A percentile compares a stretch with the other conserved stretches of the same genome.
Evolutionary conservation across 139 green algal genomes (phyloP).

Genomic region (Chlamydomonas sphaeroides): DNA sequence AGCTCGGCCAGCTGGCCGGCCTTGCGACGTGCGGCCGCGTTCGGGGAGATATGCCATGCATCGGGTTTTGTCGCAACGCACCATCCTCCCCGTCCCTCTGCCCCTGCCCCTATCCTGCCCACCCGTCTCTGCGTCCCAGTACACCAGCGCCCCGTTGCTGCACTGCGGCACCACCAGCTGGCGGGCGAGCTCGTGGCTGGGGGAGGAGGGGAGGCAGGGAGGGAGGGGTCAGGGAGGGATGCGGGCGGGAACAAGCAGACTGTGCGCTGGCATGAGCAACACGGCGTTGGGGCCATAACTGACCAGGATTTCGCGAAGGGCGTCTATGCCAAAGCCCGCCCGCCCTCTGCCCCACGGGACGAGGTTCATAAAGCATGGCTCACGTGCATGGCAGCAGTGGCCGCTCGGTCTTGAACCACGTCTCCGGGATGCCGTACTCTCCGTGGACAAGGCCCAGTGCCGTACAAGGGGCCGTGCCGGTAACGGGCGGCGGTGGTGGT

Average conservation of each 20-base stretch:
- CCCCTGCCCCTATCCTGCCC: background rate
- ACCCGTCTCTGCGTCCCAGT: conserved; percentile 24
- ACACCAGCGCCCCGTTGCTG: background rate
- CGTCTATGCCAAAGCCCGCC: background rate
- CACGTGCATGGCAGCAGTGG: conserved; percentile 4
- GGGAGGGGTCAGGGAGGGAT: too few relatives aligned
- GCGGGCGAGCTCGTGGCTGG: conserved; percentile 1
- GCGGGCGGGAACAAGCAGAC: background rate
- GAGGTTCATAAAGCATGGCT: background rate
- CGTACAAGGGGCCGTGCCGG: background rate
- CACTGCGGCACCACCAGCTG: conserved; percentile 23
- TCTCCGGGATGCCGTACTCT: background rate
- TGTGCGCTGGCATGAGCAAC: background rate
- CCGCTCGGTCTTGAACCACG: background rate
- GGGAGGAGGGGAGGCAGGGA: too few relatives aligned
- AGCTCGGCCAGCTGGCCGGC: background rate
- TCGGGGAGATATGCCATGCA: background rate
- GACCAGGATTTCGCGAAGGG: too few relatives aligned
- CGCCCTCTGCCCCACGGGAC: background rate
- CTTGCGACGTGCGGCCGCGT: background rate
- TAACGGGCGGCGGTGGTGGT: background rate
- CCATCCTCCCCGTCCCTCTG: background rate
- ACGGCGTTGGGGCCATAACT: background rate
- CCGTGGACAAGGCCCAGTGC: background rate
- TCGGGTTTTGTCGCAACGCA: too few relatives aligned